Percentiles rank a stretch among this genome's conserved stretches.
Conservation (phyloP, 2,329 filamentous ascomycete species). For the Verticillium zaregamsianum region DNA sequence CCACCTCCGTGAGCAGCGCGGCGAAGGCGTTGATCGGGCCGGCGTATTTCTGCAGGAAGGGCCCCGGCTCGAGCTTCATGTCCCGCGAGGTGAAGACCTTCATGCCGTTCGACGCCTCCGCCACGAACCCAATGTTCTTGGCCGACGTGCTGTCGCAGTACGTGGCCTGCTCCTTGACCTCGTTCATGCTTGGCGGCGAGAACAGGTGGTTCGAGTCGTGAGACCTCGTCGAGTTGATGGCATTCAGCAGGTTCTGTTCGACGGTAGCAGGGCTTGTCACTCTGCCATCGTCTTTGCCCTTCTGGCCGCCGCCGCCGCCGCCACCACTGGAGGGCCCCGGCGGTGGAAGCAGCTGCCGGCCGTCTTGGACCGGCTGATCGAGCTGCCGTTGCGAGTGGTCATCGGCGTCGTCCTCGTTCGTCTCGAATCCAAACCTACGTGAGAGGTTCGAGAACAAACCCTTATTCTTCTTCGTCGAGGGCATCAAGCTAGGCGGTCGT, state of each 20-base stretch:
- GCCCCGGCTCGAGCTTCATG: constrained; percentile 40
- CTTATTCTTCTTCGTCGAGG: constrained; percentile 42
- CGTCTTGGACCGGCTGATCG: constrained; percentile 21
- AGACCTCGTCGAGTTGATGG: constrained; percentile 72
- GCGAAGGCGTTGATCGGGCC: constrained; percentile 66
- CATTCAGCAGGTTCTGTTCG: constrained; percentile 69
- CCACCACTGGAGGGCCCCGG: neutral
- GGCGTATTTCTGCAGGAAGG: constrained; percentile 60
- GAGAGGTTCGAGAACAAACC: constrained; percentile 67
- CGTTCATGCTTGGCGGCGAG: constrained; percentile 63
- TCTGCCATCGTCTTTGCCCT: constrained; percentile 39
- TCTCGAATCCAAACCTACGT: constrained; percentile 64
- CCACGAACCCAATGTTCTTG: constrained; percentile 68
- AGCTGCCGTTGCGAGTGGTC: constrained; percentile 40
- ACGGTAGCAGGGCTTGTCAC: constrained; percentile 58
- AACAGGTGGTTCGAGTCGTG: constrained; percentile 73
- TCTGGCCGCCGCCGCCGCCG: constrained; percentile 8
- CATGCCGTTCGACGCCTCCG: constrained; percentile 66
- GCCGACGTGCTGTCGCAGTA: constrained; percentile 80
- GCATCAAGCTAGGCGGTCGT: constrained; percentile 23
- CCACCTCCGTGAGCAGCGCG: constrained; percentile 63
- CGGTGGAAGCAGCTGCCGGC: constrained; percentile 1
- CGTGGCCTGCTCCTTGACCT: constrained; percentile 75
- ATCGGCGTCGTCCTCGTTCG: constrained; percentile 35
- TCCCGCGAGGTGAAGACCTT: constrained; percentile 66